Evolutionary conservation across 2,329 filamentous ascomycete genomes (phyloP).

Genomic region (Claviceps humidiphila): DNA sequence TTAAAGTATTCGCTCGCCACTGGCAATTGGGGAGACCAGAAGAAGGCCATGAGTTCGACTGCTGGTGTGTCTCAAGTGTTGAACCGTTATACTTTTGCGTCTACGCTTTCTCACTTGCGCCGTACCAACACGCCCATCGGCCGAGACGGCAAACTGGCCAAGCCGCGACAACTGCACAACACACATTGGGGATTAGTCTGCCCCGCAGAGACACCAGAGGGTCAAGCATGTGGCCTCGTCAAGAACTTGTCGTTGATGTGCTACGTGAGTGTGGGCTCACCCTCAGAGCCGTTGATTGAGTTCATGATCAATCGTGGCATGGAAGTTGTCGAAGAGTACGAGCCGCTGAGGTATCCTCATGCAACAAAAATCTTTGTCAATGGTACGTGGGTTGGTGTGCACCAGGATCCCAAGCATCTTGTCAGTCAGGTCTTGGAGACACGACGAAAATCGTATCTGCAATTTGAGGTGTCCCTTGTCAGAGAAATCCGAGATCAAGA

Average conservation of each 20-base stretch:
- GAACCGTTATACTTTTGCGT: constrained; percentile 95
- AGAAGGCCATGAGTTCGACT: constrained; percentile 89
- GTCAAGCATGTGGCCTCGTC: constrained; percentile 93
- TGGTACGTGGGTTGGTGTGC: constrained; percentile 93
- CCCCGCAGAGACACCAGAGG: constrained; percentile 93
- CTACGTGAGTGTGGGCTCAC: constrained; percentile 90
- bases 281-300: constrained; percentile 77
- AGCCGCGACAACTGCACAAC: constrained; percentile 94
- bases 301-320: constrained; percentile 95
- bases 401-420: constrained; percentile 75
- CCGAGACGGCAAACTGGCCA: constrained; percentile 94
- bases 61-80: constrained; percentile 96
- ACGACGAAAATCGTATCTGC: constrained; percentile 69
- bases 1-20: constrained; percentile 95
- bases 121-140: constrained; percentile 97
- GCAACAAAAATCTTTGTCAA: constrained; percentile 98
- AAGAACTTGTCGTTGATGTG: constrained; percentile 98
- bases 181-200: constrained; percentile 98
- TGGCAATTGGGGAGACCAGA: constrained; percentile 98
- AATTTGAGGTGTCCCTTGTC: constrained; percentile 86
- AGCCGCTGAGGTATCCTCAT: constrained; percentile 70
- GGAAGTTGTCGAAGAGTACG: constrained; percentile 93
- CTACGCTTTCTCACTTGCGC: constrained; percentile 89
- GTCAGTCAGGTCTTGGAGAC: constrained; percentile 67
- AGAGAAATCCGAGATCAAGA: constrained; percentile 94